Percentiles rank a stretch among this genome's conserved stretches.
Conservation (phyloP, 176 grass and related monocot species). For the Hordeum vulgare region DNA sequence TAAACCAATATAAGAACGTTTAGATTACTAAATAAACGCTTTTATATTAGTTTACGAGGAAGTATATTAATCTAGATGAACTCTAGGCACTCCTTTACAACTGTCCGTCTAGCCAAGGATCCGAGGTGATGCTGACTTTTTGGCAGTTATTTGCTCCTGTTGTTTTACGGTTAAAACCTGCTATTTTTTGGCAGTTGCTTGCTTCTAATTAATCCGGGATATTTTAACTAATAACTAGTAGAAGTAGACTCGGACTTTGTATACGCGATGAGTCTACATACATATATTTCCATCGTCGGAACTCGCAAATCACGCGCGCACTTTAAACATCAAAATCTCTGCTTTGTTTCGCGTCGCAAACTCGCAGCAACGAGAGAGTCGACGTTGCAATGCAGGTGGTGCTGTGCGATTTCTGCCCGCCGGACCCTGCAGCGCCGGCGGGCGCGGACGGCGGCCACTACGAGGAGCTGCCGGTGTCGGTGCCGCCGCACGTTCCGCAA, state of each 20-base stretch:
- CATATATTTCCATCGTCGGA: background rate
- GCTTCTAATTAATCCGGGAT: background rate
- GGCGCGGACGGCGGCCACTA: background rate
- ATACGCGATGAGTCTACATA: background rate
- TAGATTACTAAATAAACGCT: no score
- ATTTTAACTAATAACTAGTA: background rate
- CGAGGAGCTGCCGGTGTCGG: conserved; percentile 19
- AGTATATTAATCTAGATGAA: no score
- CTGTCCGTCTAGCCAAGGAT: no score
- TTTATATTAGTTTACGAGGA: no score
- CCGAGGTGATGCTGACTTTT: no score
- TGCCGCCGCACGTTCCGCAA: background rate
- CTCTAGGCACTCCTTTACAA: no score
- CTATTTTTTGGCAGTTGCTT: background rate
- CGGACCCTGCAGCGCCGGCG: background rate
- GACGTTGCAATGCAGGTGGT: background rate
- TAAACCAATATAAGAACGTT: no score
- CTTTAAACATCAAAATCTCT: background rate
- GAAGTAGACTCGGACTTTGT: background rate
- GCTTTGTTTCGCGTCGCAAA: no score
- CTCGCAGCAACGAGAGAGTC: background rate
- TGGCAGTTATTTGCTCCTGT: background rate
- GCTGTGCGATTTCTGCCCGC: background rate
- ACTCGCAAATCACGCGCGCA: no score
- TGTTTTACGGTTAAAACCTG: background rate